Conservation (phyloP, 352 stramenopile species). For the Phytophthora capsici region DNA sequence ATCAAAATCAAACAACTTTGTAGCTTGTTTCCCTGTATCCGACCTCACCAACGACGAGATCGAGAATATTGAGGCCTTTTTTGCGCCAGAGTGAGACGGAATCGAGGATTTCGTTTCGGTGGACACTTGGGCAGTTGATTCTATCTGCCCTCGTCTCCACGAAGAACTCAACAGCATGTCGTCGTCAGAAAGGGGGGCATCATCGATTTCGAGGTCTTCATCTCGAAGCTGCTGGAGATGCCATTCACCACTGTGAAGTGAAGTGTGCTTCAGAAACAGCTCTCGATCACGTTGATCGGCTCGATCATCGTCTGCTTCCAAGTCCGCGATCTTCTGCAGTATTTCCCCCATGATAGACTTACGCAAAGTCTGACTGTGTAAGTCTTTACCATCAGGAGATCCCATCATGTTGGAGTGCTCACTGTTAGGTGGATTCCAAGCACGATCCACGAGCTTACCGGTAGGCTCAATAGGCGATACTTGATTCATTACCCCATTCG, state of each 20-base stretch:
- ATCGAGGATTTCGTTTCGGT: neutral
- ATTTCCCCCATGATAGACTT: constrained; percentile 55
- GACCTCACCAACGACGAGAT: constrained; percentile 20
- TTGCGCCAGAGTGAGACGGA: neutral
- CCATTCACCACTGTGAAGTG: constrained; percentile 41
- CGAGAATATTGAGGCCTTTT: constrained; percentile 39
- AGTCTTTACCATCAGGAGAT: neutral
- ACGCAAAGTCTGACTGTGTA: constrained; percentile 21
- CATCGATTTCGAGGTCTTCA: constrained; percentile 10
- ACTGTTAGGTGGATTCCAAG: constrained; percentile 7
- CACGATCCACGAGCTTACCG: neutral
- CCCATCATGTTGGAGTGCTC: neutral
- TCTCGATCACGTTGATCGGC: constrained; percentile 39
- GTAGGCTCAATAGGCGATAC: neutral
- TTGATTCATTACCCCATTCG: neutral
- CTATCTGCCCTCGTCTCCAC: constrained; percentile 27
- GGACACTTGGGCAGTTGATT: neutral
- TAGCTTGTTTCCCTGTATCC: neutral
- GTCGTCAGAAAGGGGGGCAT: constrained; percentile 22
- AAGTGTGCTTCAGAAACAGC: constrained; percentile 53
- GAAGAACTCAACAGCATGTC: constrained; percentile 26
- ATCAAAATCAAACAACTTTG: constrained; percentile 62
- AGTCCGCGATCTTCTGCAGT: constrained; percentile 49
- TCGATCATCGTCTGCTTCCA: constrained; percentile 48
- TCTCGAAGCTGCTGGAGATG: constrained; percentile 30